phyloP scores from a whole-genome alignment of 148 eudicot species.

The Polygonum aviculare region DNA sequence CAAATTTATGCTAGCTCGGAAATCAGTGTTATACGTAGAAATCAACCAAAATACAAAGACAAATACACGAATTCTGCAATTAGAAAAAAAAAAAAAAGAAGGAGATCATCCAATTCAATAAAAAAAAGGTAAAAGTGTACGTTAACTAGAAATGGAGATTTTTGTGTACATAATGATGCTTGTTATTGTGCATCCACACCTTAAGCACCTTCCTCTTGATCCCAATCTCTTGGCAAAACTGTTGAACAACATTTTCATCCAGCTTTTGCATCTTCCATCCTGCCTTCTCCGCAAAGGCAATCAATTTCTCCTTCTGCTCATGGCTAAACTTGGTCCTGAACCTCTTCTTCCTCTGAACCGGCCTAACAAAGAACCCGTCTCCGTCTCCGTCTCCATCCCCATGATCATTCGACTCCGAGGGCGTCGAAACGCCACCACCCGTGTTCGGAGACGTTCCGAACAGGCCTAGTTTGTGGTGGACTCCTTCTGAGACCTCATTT shows the following conservation, averaged over 20 bases:
- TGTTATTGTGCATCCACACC: constrained; percentile 39
- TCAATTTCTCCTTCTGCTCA: constrained; percentile 28
- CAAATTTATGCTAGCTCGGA: not conserved
- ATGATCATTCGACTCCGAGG: not conserved
- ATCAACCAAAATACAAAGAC: not conserved
- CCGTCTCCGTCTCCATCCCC: not conserved
- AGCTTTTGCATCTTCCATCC: constrained; percentile 29
- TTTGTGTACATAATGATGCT: constrained; percentile 17
- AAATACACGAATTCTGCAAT: not conserved
- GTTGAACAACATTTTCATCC: constrained; percentile 17
- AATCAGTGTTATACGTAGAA: not conserved
- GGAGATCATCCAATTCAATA: not conserved
- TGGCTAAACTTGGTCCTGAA: constrained; percentile 24
- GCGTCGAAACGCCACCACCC: not conserved
- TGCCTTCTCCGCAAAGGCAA: constrained; percentile 22
- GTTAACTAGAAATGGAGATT: not conserved
- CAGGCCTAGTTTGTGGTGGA: not conserved
- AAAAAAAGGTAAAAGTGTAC: not conserved
- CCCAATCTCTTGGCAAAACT: constrained; percentile 28
- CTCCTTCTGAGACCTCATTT: too few species aligned
- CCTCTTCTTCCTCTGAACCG: constrained; percentile 18
- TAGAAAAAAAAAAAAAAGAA: not conserved
- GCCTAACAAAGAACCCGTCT: not conserved
- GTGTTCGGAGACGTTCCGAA: not conserved
- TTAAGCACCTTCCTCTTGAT: constrained; percentile 30